Conservation (phyloP, 805 yeast species). For the Monosporozyma servazzii region DNA sequence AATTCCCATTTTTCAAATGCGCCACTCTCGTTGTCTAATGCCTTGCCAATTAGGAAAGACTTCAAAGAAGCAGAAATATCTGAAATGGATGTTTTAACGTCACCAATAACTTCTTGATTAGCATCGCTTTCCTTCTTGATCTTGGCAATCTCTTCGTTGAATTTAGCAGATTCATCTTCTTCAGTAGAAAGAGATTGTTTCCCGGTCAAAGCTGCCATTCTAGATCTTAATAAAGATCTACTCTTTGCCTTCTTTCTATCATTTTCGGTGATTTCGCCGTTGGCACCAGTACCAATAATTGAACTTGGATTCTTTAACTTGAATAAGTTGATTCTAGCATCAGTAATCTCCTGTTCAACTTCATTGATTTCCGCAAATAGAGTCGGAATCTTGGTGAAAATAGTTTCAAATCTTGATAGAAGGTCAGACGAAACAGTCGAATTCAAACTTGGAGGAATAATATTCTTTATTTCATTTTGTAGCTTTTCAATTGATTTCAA, state of each 20-base stretch:
- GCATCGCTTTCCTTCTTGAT: constrained; percentile 43
- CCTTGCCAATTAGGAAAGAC: constrained; percentile 19
- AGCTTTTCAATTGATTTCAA: constrained; percentile 52
- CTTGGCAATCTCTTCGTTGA: constrained; percentile 36
- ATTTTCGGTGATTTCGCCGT: constrained; percentile 75
- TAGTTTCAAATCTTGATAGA: constrained; percentile 45
- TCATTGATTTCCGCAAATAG: constrained; percentile 54
- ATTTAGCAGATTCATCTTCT: constrained; percentile 4
- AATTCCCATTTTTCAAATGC: constrained; percentile 70
- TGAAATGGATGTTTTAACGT: constrained; percentile 59
- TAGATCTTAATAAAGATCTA: constrained; percentile 66
- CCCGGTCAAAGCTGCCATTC: constrained; percentile 83
- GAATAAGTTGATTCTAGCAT: constrained; percentile 55
- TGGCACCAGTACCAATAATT: constrained; percentile 75
- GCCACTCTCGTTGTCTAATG: constrained; percentile 31
- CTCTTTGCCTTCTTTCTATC: constrained; percentile 76
- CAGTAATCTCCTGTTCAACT: constrained; percentile 60
- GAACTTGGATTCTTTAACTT: constrained; percentile 61
- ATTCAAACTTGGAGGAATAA: constrained; percentile 25
- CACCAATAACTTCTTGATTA: constrained; percentile 54
- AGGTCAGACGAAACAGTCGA: constrained; percentile 36
- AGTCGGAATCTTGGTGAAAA: constrained; percentile 64
- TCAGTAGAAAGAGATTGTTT: constrained; percentile 3
- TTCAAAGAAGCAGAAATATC: constrained; percentile 40
- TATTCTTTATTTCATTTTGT: constrained; percentile 46